Base-by-base conservation (phyloP, 176 grass and related monocot genomes). In the Lolium multiflorum region DNA sequence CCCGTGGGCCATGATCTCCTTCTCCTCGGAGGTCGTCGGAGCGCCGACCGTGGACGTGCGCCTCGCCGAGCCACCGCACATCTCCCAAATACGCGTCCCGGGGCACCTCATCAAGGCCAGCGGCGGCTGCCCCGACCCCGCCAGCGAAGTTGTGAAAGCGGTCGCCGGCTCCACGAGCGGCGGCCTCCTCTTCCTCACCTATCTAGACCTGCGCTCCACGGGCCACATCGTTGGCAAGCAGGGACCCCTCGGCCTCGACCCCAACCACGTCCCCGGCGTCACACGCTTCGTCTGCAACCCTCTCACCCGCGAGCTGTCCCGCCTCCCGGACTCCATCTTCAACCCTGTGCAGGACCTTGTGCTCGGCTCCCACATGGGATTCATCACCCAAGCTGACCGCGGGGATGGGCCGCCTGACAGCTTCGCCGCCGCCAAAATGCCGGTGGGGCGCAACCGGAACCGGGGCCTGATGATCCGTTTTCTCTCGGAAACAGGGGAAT, bases 171-270 rank as follows among this genome's bases (percentile, higher is more conserved):
- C 38, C 38, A 3, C 72, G 7, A 84, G 83, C 83, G 83, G 76
- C 46, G 83, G 72, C 71, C 71, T 84, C 50, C 51, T 83, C 83
- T 14, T 84, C 83, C 26, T 84, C 71, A 1, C 6, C 12, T 51
- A 51, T 58, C 4, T 52, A 4, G 17, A 84, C 9, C 1, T 11
- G 11, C 59, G 46, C 44, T 60, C 2, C 72, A 18, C 57, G 11
- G 10, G 24, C 11, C 44, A 71, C 41, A 1, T 64, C n/a, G n/a
- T n/a, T n/a, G n/a, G n/a, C n/a, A n/a, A n/a, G n/a, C n/a, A n/a
- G 38, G 38, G n/a, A n/a, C n/a, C n/a, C n/a, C n/a, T n/a, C n/a
- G n/a, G n/a, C n/a, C n/a, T n/a, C 44, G 58, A 87, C 31, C 1
- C 15, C 31, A 14, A 2, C 43, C 68, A 56, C 52, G 35, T 80